phyloP scores from a whole-genome alignment of 2,329 filamentous ascomycete genomes.

The Zasmidium angulare region DNA sequence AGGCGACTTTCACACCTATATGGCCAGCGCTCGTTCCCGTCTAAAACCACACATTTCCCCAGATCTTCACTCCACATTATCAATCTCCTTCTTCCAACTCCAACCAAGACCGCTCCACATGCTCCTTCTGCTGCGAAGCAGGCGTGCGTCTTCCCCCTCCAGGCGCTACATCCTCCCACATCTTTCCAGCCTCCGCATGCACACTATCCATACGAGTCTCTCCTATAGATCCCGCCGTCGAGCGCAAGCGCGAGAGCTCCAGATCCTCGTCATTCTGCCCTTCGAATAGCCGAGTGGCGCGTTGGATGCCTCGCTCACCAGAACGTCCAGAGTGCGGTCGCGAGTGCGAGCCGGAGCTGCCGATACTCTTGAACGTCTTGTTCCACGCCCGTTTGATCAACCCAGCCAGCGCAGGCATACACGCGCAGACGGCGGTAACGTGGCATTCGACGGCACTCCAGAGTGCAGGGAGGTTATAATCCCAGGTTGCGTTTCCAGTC shows the following conservation, averaged over 20 bases:
- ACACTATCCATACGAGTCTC: not conserved
- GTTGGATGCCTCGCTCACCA: too few relatives aligned
- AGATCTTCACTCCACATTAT: too few relatives aligned
- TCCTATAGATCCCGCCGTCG: not conserved
- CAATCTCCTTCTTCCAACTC: not conserved
- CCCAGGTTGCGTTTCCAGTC: conserved; percentile 15
- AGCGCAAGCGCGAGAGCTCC: not conserved
- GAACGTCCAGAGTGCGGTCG: not conserved
- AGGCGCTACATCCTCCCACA: not conserved
- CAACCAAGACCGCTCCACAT: not conserved
- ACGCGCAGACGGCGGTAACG: conserved; percentile 20
- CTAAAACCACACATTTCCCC: too few relatives aligned
- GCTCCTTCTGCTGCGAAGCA: not conserved
- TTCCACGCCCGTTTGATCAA: conserved; percentile 5
- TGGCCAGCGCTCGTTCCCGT: too few relatives aligned
- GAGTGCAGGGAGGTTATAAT: conserved; percentile 16
- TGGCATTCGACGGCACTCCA: conserved; percentile 22
- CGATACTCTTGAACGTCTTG: not conserved
- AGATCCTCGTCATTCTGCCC: not conserved
- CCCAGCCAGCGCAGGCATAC: conserved; percentile 19
- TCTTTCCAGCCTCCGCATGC: not conserved
- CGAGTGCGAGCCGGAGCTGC: not conserved
- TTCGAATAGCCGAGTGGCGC: too few relatives aligned
- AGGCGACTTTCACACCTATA: too few relatives aligned
- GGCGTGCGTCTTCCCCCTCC: not conserved